Evolutionary conservation across 2,329 filamentous ascomycete genomes (phyloP), one percentile per base, ranked within the genome.

Genomic region (Fusarium euwallaceae): DNA sequence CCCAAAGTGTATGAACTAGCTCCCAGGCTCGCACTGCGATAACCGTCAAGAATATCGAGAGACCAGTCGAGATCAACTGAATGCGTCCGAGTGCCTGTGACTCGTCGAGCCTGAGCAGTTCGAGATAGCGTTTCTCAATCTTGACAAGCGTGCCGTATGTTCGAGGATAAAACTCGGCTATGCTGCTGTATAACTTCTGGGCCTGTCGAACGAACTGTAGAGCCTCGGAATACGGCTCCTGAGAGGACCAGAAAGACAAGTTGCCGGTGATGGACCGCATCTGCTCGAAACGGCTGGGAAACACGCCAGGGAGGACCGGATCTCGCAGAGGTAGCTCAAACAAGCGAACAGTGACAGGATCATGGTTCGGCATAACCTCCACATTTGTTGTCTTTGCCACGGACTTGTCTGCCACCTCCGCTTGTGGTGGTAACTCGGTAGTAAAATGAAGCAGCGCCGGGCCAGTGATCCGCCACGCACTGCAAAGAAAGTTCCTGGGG

Each of bases 201-300:
- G 22, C 17, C 17, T 65, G 62, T 11, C 53, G 29, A 12, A 58
- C n/a, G n/a, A 59, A 27, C 11, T 65, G 48, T 12, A 39, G 17
- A 27, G 27, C 27, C 8, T 65, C 37, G 14, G 62, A 65, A 22
- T 65, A 43, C 17, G 34, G 27, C 24, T 32, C 14, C 27, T 48
- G 29, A 12, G 51, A 58, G 41, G 62, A 37, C 62, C 62, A 65
- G 62, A 58, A 65, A 14, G 48, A 29, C 16, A 53, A 65, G 51
- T 65, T 34, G 34, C 62, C 41, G 41, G 62, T 60, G 37, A 65
- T 59, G 16, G 37, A 37, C 10, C 62, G 34, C 48, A 65, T 59
- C 51, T 65, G 62, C 37, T 65, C 62, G 20, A 65, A 58, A 29
- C 43, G 58, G 10, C 62, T 65, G 22, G 62, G 62, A 27, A 65